Base-by-base conservation (phyloP, 2,329 filamentous ascomycete species). In the Didymella sp. region DNA sequence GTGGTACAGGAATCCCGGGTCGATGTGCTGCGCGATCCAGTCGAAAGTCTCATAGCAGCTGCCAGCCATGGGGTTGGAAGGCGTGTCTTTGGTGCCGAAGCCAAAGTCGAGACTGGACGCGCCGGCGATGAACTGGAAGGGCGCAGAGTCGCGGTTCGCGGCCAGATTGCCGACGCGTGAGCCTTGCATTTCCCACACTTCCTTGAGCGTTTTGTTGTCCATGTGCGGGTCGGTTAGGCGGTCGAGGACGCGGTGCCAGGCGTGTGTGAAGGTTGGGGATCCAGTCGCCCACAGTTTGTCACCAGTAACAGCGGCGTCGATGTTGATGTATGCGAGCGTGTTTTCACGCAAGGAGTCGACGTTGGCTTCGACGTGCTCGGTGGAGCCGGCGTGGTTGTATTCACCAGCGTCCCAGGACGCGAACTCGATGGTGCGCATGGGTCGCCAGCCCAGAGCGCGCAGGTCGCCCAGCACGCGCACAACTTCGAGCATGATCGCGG, bases 331-430 rank as follows among this genome's bases (percentile, higher is more conserved):
- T 9, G 90, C 93, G 61, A 91, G 87, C 0, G 86, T 94, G 66
- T 95, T 84, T 17, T 84, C 80, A 38, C 91, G 88, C 6, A 99
- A 82, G 3, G 79, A 75, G 0, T 93, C 87, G 25, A 92, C 81
- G 64, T 94, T 88, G 43, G 90, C 89, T 78, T 99, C 95, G 42
- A 99, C 95, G 69, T 90, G 94, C 75, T 99, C 95, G 1, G 95
- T 98, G 11, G 92, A 96, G 8, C 95, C 95, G 56, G 96, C 90
- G 42, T 95, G 80, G 76, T 97, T 97, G 79, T 96, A 98, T 76
- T 94, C 92, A 66, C 89, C 89, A 4, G 86, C 95, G 74, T 99
- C 95, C 95, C 95, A 99, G 30, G 91, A 96, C 71, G 93, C 92
- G 75, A 99, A 98, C 74, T 96, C 90, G 62, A 99, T 96, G 3